Evolutionary conservation across 2,329 filamentous ascomycete species (phyloP), one percentile per base, ranked within the genome.

Genomic region (Claviceps cyperi): DNA sequence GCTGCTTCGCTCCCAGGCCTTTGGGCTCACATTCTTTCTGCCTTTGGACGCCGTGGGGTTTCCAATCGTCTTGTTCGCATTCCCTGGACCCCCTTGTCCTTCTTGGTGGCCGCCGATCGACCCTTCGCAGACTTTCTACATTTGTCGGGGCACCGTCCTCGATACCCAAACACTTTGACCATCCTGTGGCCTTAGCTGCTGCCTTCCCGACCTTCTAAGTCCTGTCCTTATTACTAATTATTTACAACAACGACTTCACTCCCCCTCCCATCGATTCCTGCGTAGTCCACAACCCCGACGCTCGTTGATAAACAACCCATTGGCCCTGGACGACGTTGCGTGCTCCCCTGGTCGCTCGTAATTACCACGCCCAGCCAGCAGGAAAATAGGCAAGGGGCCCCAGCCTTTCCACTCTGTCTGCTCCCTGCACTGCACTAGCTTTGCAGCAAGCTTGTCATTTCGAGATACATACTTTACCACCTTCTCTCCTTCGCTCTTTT

Each of bases 321-420:
- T 43, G 14, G 43, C 19, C 9, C 15, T 17, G 8, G 43, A 45
- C 28, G 41, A 49, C 41, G 48, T 36, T 43, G 48, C 48, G 36
- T 21, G 44, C 17, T 43, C 50, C 43, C 43, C 43, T 43, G 38
- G 47, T 14, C 36, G 19, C 28, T 19, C 43, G 21, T 47, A 49
- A 50, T 52, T 47, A 37, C 15, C 47, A 21, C 28, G 17, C 28
- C 38, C 47, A 47, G 47, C 50, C 50, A 43, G 47, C 38, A 46
- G 48, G 47, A 48, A 49, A 50, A 50, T 47, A 51, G 49, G 38
- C 51, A 39, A 51, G 43, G 35, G 44, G 35, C 21, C 46, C 46
- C 47, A n/a, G 43, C 45, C 47, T 37, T 47, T 46, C 37, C 43
- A 36, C 41, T n/a, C 45, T 37, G 39, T n/a, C 45, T 37, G 39